phyloP scores from a whole-genome alignment of 179 eudicot species.

The Heliamphora pulchella region DNA sequence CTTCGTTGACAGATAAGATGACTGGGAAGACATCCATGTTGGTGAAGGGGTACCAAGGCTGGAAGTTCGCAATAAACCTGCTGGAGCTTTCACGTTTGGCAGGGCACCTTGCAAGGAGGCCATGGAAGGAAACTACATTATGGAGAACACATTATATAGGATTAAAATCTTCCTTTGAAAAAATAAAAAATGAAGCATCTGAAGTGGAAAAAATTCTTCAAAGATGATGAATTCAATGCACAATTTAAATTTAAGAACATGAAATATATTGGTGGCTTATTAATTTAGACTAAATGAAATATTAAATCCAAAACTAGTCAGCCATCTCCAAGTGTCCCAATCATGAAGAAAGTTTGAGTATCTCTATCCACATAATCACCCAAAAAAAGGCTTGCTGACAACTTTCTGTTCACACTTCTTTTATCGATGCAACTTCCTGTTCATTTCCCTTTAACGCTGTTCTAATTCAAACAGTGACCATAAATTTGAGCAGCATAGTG shows the following conservation, averaged over 20 bases:
- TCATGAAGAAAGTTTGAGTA: not conserved
- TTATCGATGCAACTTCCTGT: not conserved
- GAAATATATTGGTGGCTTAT: not conserved
- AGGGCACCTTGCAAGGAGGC: slow-evolving; percentile 58
- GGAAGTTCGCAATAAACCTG: slow-evolving; percentile 40
- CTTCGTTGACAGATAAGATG: slow-evolving; percentile 40
- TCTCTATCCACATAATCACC: not conserved
- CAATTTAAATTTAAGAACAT: not conserved
- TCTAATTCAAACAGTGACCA: not conserved
- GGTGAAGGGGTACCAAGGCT: slow-evolving; percentile 33
- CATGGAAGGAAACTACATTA: slow-evolving; percentile 66
- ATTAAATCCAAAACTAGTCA: not conserved
- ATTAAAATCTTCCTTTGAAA: not conserved
- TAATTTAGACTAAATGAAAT: not conserved
- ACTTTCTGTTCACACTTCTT: not conserved
- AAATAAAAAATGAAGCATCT: too few species aligned
- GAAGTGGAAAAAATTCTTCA: not conserved
- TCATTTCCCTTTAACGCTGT: not conserved
- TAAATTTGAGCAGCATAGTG: not conserved
- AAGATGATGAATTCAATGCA: not conserved
- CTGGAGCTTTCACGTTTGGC: slow-evolving; percentile 45
- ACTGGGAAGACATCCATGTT: slow-evolving; percentile 44
- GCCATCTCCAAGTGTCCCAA: slow-evolving; percentile 11
- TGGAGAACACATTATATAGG: slow-evolving; percentile 7
- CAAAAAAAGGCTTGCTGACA: not conserved